Percentiles rank a stretch among this genome's conserved stretches.
These are phyloP conservation scores for Closterium sp. DNA, from an alignment of 139 green algal species.

Conservation along the genomic window DNA sequence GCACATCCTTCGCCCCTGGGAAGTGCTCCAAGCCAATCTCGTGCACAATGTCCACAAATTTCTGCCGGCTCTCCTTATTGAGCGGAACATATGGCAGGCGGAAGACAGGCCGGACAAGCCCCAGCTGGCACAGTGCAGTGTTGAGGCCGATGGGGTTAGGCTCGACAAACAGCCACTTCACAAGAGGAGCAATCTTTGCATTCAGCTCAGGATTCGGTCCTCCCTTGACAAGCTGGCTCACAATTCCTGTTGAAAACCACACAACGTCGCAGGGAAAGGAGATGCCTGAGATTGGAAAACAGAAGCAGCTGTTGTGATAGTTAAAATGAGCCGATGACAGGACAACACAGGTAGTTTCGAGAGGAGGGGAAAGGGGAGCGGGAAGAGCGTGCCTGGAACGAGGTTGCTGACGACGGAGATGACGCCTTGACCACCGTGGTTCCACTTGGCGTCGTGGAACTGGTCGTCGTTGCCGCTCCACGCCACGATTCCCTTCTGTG, in stretches of 20 bases:
- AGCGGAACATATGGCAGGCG: conserved; percentile 90
- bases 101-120: conserved; percentile 79
- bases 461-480: conserved; percentile 99
- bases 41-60: conserved; percentile 75
- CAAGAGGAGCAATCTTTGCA: conserved; percentile 59
- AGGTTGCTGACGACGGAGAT: conserved; percentile 96
- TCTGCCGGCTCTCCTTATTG: conserved; percentile 63
- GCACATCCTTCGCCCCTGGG: conserved; percentile 62
- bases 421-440: conserved; percentile 57
- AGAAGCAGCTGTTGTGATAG: not conserved
- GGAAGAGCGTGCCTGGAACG: conserved; percentile 60
- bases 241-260: not conserved
- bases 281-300: not conserved
- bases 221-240: conserved; percentile 18
- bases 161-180: conserved; percentile 91
- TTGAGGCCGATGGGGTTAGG: conserved; percentile 96
- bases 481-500: conserved; percentile 72
- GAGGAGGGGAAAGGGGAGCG: not conserved
- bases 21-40: conserved; percentile 78
- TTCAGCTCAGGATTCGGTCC: conserved; percentile 66
- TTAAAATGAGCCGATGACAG: conserved; percentile 69
- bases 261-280: not conserved
- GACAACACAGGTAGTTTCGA: not conserved
- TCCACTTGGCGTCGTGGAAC: conserved; percentile 80
- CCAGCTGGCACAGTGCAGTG: conserved; percentile 90